phyloP scores from a whole-genome alignment of 805 yeast species.

The Hanseniaspora singularis region DNA sequence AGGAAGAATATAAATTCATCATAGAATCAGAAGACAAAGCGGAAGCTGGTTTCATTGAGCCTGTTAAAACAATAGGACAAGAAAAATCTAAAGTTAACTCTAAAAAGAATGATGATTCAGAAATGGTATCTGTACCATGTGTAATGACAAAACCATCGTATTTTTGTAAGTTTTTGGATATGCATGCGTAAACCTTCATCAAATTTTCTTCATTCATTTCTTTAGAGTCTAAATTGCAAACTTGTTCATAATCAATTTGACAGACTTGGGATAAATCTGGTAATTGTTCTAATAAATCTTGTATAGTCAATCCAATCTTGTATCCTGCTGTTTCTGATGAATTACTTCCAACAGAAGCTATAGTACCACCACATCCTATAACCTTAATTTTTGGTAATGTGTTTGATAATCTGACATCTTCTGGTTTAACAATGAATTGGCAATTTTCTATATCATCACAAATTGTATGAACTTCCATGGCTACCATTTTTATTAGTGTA shows the following conservation, averaged over 20 bases:
- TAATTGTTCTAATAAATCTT: constrained; percentile 40
- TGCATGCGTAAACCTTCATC: constrained; percentile 35
- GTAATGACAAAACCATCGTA: constrained; percentile 54
- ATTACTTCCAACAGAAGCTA: constrained; percentile 41
- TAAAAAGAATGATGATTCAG: constrained; percentile 54
- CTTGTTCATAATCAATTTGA: constrained; percentile 49
- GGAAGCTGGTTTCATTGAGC: constrained; percentile 65
- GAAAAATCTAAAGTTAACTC: constrained; percentile 37
- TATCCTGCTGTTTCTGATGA: constrained; percentile 44
- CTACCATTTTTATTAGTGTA: no score
- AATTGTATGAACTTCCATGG: constrained; percentile 27
- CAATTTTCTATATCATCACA: constrained; percentile 27
- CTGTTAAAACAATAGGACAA: constrained; percentile 55
- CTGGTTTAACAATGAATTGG: constrained; percentile 22
- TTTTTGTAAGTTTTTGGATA: constrained; percentile 34
- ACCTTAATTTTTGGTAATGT: constrained; percentile 34
- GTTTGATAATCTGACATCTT: not conserved
- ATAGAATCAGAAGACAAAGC: constrained; percentile 63
- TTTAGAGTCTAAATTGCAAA: constrained; percentile 50
- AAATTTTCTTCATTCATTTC: constrained; percentile 40
- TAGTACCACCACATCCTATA: constrained; percentile 49
- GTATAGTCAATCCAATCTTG: constrained; percentile 39
- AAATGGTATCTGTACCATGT: constrained; percentile 62
- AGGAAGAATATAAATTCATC: constrained; percentile 60
- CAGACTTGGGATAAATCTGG: constrained; percentile 47